These are phyloP conservation scores for Fusarium luffae DNA, from an alignment of 2,329 filamentous ascomycete species.

Conservation along the genomic window DNA sequence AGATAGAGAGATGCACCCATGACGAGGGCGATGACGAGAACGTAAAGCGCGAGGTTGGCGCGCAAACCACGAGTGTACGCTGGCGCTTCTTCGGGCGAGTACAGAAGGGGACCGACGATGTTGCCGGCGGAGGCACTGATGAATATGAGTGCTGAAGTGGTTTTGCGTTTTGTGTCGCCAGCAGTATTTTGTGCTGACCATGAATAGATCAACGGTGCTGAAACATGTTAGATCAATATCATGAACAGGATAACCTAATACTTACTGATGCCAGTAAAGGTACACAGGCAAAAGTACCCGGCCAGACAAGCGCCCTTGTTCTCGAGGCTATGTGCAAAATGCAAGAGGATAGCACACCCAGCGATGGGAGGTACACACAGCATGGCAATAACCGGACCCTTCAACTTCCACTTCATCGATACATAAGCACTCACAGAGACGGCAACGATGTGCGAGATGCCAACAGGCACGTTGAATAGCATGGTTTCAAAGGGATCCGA, in stretches of 20 bases:
- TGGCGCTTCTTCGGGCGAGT: conserved; percentile 62
- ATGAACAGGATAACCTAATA: conserved; percentile 25
- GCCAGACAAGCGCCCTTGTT: conserved; percentile 63
- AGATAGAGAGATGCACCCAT: conserved; percentile 58
- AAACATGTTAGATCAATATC: conserved; percentile 27
- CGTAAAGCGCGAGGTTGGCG: conserved; percentile 70
- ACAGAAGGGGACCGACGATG: conserved; percentile 73
- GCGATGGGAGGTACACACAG: conserved; percentile 68
- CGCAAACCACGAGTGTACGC: conserved; percentile 63
- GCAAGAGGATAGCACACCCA: conserved; percentile 65
- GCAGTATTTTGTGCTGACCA: conserved; percentile 73
- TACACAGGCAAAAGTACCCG: conserved; percentile 68
- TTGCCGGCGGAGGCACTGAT: conserved; percentile 74
- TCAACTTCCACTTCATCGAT: conserved; percentile 65
- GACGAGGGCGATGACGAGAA: conserved; percentile 66
- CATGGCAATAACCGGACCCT: conserved; percentile 65
- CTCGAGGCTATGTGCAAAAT: conserved; percentile 57
- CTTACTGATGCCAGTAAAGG: conserved; percentile 61
- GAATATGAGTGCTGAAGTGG: conserved; percentile 72
- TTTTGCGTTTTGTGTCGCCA: conserved; percentile 76
- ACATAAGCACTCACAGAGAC: conserved; percentile 68
- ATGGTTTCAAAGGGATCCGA: conserved; percentile 67
- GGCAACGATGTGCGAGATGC: conserved; percentile 67
- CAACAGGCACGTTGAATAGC: conserved; percentile 70
- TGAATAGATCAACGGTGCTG: conserved; percentile 67